Evolutionary conservation across 441 rosid species (phyloP).

Genomic region (Gossypium laxum): DNA sequence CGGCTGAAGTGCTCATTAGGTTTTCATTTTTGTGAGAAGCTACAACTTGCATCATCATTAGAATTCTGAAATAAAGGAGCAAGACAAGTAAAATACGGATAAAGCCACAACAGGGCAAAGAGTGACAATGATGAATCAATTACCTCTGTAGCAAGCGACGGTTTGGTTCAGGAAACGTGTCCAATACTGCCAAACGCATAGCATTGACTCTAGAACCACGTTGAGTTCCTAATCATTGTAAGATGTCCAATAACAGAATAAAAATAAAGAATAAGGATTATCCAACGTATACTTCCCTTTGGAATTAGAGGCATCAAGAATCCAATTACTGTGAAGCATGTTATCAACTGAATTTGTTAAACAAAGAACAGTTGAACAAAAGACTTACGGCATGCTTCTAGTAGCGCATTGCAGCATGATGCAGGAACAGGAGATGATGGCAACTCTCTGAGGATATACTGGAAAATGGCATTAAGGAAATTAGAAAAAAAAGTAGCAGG

Average conservation of each 20-base stretch:
- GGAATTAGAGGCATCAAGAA: conserved; percentile 2
- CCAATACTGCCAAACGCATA: conserved; percentile 79
- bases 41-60: conserved; percentile 80
- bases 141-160: conserved; percentile 92
- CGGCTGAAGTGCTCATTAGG: conserved; percentile 94
- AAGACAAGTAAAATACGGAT: conserved; percentile 8
- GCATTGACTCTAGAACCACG: conserved; percentile 61
- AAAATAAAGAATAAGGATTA: not conserved
- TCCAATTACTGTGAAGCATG: not conserved
- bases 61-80: conserved; percentile 48
- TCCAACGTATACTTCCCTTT: not conserved
- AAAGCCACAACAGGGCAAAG: conserved; percentile 13
- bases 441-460: conserved; percentile 90
- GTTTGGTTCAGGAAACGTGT: conserved; percentile 97
- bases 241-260: conserved; percentile 16
- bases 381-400: conserved; percentile 88
- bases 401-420: conserved; percentile 91
- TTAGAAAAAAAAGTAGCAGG: conserved; percentile 18
- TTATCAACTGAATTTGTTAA: not conserved
- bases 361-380: conserved; percentile 7
- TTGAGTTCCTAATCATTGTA: conserved; percentile 53
- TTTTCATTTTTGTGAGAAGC: conserved; percentile 70
- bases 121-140: conserved; percentile 9
- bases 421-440: conserved; percentile 99
- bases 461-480: conserved; percentile 24